Base-by-base conservation (phyloP, 2,329 filamentous ascomycete genomes). In the Blastomyces silverae region DNA sequence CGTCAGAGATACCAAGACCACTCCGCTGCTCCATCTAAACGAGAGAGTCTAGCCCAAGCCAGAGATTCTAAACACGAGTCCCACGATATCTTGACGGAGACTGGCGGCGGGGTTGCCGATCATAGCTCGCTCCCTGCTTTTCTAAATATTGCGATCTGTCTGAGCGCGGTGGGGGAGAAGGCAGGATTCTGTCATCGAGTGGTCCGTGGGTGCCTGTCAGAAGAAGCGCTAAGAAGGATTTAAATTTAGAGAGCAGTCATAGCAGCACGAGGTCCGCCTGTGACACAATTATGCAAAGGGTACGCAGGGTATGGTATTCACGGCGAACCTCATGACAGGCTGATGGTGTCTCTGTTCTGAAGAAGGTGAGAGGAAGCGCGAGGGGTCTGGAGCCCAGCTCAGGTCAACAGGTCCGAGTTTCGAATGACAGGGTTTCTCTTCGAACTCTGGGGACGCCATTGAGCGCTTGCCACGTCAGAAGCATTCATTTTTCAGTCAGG, bases 401-500 rank as follows among this genome's bases (percentile, higher is more conserved):
- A 13, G 22, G 10, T 53, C 15, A 25, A 28, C 50, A 53, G 50
- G 22, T 2, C 3, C 10, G 22, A 20, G 44, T 11, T n/a, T 50
- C 48, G n/a, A 39, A 57, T 37, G 34, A 22, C 20, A 57, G 22
- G 20, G 25, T 37, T 57, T 31, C 17, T 37, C 17, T 37, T 17
- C 15, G 17, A 20, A 11, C 31, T 34, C 28, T 57, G 31, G 20
- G 55, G 31, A 39, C 34, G 28, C 55, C 31, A 57, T 57, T 42
- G 7, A 25, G 34, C 20, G 34, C 17, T 42, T 57, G 55, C 28
- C 55, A 57, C 55, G 55, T 57, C 55, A 57, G 55, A 34, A 22
- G 55, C 31, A 57, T 57, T 57, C 37, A 56, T n/a, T 37, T 56
- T 56, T 56, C 55, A 39, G 55, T 22, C 55, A 57, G 55, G 55